Base-by-base conservation (phyloP, 768 basidiomycete species). In the Dacryopinax spathularia region DNA sequence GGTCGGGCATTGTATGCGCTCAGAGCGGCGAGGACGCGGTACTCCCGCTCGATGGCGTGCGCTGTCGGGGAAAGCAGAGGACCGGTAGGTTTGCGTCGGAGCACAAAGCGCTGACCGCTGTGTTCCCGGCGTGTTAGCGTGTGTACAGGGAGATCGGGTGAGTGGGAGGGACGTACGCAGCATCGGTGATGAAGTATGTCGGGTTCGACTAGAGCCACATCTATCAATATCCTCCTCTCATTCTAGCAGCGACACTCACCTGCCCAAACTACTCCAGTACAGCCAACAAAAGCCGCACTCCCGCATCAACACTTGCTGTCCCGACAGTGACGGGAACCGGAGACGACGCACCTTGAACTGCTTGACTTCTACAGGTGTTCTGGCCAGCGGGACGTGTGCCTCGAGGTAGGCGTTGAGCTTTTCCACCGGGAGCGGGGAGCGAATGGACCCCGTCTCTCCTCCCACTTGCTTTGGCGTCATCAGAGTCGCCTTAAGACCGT, bases 1-100 rank as follows among this genome's bases (percentile, higher is more conserved):
- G 81, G 72, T 36, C 81, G 75, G 5, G 74, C 77, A 71, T 95
- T 96, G 73, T 92, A 81, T 43, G 74, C 77, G 71, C 91, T 84
- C 22, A 99, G 76, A 4, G 92, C 88, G 34, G 76, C 75, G 15
- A 98, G 79, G 69, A 95, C 83, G 29, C 79, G 80, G 74, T 87
- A 96, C 77, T 99, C 95, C 56, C 96, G 85, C 72, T 97, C 95
- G 36, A 99, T 83, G 73, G 93, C 88, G 73, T 99, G 95, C 1
- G 95, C 95, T 1, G 93, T 99, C 60, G 84, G 79, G 2, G 91
- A 93, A 27, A 99, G 77, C 9, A 98, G 82, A 37, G 84, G 78
- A 0, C 95, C 95, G 0, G 86, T 84, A 25, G 95, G 95, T 71
- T 96, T 95, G 75, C 96, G 92, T 20, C 95, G 88, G 63, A 98